These are phyloP conservation scores for Solanum ossicruentum DNA, from an alignment of 257 asterid species.

Conservation along the genomic window DNA sequence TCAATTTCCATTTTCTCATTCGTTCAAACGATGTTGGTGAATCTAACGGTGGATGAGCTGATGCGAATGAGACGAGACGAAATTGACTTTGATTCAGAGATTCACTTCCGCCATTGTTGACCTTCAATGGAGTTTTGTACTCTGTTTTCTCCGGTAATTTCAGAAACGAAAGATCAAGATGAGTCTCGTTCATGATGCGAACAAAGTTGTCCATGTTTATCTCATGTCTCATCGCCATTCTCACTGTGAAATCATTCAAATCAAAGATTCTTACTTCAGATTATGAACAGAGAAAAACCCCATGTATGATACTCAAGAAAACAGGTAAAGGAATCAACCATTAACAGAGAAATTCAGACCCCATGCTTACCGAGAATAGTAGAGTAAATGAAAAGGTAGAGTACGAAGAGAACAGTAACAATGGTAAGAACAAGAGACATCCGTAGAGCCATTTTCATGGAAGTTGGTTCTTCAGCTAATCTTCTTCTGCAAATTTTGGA, in stretches of 20 bases:
- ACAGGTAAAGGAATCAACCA: background rate
- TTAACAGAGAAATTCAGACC: background rate
- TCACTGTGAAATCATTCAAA: slow-evolving; percentile 14
- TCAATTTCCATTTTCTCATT: background rate
- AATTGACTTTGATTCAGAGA: background rate
- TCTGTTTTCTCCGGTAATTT: background rate
- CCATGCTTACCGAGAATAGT: background rate
- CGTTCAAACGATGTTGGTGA: background rate
- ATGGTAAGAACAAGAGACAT: background rate
- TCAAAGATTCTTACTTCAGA: background rate
- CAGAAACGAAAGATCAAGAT: slow-evolving; percentile 2
- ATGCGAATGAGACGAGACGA: background rate
- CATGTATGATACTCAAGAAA: background rate
- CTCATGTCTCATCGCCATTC: slow-evolving; percentile 22
- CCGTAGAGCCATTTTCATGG: background rate
- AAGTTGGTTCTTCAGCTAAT: background rate
- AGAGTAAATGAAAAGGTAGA: background rate
- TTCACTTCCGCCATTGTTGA: background rate
- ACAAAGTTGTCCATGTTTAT: slow-evolving; percentile 2
- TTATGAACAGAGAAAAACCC: background rate
- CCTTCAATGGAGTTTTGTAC: background rate
- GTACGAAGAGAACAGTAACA: background rate
- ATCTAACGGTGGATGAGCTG: background rate
- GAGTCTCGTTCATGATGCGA: slow-evolving; percentile 10
- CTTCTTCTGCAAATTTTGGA: background rate